Percentiles rank a stretch among this genome's conserved stretches.
Conservation (phyloP, 2,329 filamentous ascomycete species). For the Colletotrichum orbiculare region DNA sequence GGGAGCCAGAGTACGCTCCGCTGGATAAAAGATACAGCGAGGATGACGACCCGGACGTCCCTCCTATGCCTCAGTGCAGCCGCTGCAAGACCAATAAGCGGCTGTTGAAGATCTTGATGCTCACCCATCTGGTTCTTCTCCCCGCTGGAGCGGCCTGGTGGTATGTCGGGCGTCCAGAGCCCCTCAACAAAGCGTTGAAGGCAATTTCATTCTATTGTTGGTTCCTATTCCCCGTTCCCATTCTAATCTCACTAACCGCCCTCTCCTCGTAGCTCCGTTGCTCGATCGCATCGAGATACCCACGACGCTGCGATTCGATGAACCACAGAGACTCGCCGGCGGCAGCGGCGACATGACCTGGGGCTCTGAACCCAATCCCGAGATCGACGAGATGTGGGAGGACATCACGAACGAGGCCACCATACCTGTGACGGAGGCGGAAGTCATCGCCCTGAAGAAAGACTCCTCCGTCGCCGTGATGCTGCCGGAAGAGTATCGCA, state of each 20-base stretch:
- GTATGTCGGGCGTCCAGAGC: not conserved
- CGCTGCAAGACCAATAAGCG: not conserved
- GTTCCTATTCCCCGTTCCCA: not conserved
- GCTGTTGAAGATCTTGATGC: not conserved
- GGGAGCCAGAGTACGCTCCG: not conserved
- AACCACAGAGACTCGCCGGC: constrained; percentile 11
- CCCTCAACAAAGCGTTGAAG: constrained; percentile 3
- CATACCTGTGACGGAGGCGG: constrained; percentile 12
- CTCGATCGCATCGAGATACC: constrained; percentile 13
- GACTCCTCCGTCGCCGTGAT: constrained; percentile 16
- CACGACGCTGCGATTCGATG: constrained; percentile 8
- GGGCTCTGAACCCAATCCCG: constrained; percentile 11
- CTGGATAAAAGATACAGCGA: constrained; percentile 5
- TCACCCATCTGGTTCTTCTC: not conserved
- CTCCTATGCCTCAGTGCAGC: not conserved
- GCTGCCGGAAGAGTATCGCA: constrained; percentile 20
- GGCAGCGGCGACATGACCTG: constrained; percentile 18
- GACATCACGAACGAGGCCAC: constrained; percentile 10
- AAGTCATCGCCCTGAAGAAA: constrained; percentile 8
- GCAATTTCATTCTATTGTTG: constrained; percentile 14
- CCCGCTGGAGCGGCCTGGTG: not conserved
- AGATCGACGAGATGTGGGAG: constrained; percentile 25
- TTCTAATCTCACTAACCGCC: not conserved
- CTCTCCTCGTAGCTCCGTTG: not conserved
- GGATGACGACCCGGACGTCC: not conserved